A percentile compares a stretch with the other conserved stretches of the same genome.
Conservation (phyloP, 2,329 filamentous ascomycete genomes). For the Colletotrichum sp. region DNA sequence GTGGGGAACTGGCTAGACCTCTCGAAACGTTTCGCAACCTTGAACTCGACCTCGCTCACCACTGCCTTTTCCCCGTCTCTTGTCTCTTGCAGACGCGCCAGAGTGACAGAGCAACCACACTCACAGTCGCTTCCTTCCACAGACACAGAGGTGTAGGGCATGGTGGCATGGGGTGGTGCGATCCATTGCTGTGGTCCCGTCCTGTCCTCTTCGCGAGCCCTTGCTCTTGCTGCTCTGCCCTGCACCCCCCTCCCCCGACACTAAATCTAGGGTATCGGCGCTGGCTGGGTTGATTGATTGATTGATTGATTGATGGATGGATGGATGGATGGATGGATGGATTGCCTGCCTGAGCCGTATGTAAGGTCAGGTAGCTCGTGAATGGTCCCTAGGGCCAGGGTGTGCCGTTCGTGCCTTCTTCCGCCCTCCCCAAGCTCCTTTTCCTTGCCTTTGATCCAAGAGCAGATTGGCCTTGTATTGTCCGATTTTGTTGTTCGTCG, state of each 20-base stretch:
- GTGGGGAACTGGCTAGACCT: slow-evolving; percentile 21
- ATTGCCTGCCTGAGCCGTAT: no score
- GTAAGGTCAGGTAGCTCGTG: background rate
- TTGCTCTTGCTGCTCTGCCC: background rate
- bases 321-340: no score
- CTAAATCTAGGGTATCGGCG: background rate
- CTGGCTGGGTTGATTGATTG: background rate
- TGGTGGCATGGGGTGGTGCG: no score
- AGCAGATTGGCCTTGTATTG: slow-evolving; percentile 5
- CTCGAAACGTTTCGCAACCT: slow-evolving; percentile 17
- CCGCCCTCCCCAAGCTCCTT: background rate
- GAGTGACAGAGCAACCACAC: no score
- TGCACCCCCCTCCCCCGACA: background rate
- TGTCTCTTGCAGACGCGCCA: background rate
- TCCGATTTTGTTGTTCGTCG: slow-evolving; percentile 6
- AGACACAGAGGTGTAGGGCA: no score
- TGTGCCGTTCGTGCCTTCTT: background rate
- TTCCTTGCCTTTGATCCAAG: background rate
- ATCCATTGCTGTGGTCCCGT: no score
- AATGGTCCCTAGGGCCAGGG: background rate
- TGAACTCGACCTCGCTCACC: slow-evolving; percentile 7
- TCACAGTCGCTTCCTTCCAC: no score
- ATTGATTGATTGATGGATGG: no score
- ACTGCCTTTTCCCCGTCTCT: background rate
- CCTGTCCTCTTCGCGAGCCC: background rate